These are phyloP conservation scores for Hypoxylon sp. DNA, from an alignment of 2,329 filamentous ascomycete species.

Conservation along the genomic window DNA sequence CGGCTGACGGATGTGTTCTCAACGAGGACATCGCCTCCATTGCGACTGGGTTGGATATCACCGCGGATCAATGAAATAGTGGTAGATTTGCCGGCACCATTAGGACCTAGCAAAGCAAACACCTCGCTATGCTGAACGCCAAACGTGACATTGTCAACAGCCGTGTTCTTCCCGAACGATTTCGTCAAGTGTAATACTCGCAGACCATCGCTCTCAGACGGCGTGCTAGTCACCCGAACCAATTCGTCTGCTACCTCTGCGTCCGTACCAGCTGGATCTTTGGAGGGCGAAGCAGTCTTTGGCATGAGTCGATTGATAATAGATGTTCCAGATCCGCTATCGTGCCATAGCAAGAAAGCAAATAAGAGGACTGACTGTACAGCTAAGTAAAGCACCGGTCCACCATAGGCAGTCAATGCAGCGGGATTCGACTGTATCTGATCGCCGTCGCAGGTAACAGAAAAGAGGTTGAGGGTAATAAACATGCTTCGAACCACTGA, in stretches of 20 bases:
- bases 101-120: conserved; percentile 88
- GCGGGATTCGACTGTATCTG: conserved; percentile 73
- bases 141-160: conserved; percentile 90
- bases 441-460: conserved; percentile 74
- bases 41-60: conserved; percentile 77
- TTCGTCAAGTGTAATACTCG: conserved; percentile 85
- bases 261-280: conserved; percentile 52
- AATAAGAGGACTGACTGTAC: conserved; percentile 78
- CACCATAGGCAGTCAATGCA: conserved; percentile 78
- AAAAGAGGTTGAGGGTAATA: conserved; percentile 83
- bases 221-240: conserved; percentile 64
- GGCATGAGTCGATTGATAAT: conserved; percentile 51
- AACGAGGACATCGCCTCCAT: conserved; percentile 81
- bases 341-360: conserved; percentile 77
- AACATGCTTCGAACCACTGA: conserved; percentile 79
- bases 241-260: conserved; percentile 73
- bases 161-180: conserved; percentile 76
- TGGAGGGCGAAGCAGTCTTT: conserved; percentile 39
- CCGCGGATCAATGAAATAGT: conserved; percentile 90
- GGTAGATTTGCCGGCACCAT: conserved; percentile 90
- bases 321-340: conserved; percentile 73
- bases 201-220: conserved; percentile 67
- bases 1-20: conserved; percentile 79
- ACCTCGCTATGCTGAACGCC: conserved; percentile 82
- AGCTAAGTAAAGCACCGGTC: conserved; percentile 83